Base-by-base conservation (phyloP, 768 basidiomycete genomes). In the Tephrocybe sp. region DNA sequence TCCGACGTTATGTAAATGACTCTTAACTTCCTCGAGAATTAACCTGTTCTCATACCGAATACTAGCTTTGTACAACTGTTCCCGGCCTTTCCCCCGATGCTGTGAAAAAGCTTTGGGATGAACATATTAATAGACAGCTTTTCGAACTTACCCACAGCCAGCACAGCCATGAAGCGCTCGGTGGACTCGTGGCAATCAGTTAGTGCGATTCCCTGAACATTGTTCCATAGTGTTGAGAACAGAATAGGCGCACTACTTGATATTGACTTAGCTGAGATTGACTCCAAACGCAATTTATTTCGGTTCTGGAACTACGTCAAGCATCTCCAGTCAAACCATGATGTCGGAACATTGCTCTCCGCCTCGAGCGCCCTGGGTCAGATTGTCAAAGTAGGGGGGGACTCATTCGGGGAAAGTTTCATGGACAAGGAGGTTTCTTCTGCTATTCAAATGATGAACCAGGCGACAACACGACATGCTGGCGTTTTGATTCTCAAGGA, bases 401-500 rank as follows among this genome's bases (percentile, higher is more conserved):
- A 80, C 0, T 83, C 84, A 18, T 88, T 94, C 58, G 90, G 89
- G 50, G 91, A 94, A 60, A 76, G 82, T 3, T 92, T 94, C 61
- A 90, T 94, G 80, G 86, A 91, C 56, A 85, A 78, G 51, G 92
- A 97, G 63, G 88, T 94, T 9, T 88, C 84, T 38, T 82, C 81
- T 13, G 88, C 91, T 4, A 84, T 94, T 29, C 86, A 85, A 54
- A 69, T 88, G 49, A 79, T 93, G 47, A 88, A 88, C 66, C 77
- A 81, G 51, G 94, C 97, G 63, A 78, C 85, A 23, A 84, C 87
- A 2, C 79, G 94, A 46, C 94, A 95, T 66, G 91, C 91, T 0
- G 94, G 93, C 0, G 93, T 97, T 1, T 80, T 97, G 45, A 89
- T 97, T 40, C 67, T 97, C 37, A 94, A 94, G 69, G 94, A 97